Percentiles rank a stretch among this genome's conserved stretches.
phyloP scores from a whole-genome alignment of 1,284 basidiomycete species.

The Athelia sp. region DNA sequence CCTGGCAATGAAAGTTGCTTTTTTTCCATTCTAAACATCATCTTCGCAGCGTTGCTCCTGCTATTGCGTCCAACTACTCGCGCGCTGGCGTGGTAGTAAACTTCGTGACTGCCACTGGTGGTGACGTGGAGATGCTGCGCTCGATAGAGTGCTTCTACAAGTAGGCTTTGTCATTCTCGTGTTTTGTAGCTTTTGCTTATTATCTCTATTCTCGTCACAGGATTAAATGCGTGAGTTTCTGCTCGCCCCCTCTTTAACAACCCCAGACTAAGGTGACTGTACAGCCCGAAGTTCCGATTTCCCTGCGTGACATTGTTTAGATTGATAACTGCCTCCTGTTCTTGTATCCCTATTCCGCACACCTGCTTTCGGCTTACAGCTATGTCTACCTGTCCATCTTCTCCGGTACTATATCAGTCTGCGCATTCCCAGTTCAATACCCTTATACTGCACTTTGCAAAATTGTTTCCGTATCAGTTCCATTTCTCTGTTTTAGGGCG shows the following conservation, averaged over 20 bases:
- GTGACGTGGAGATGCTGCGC: slow-evolving; percentile 95
- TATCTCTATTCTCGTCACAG: slow-evolving; percentile 31
- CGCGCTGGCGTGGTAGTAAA: slow-evolving; percentile 89
- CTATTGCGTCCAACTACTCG: slow-evolving; percentile 73
- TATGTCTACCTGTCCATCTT: slow-evolving; percentile 27
- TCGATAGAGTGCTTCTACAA: slow-evolving; percentile 98
- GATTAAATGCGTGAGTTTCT: slow-evolving; percentile 79
- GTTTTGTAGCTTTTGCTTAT: slow-evolving; percentile 6
- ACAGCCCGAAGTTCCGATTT: slow-evolving; percentile 83
- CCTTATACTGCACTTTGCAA: slow-evolving; percentile 53
- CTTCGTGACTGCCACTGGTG: slow-evolving; percentile 94
- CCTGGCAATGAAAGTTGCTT: background rate
- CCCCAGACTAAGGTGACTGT: slow-evolving; percentile 11
- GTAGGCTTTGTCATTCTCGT: slow-evolving; percentile 27
- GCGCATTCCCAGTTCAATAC: slow-evolving; percentile 41
- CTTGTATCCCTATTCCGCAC: slow-evolving; percentile 74
- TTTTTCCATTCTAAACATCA: slow-evolving; percentile 2
- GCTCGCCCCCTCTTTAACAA: background rate
- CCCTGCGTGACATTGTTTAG: slow-evolving; percentile 82
- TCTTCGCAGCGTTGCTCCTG: slow-evolving; percentile 64
- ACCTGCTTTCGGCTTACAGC: slow-evolving; percentile 26
- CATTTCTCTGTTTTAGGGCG: slow-evolving; percentile 30
- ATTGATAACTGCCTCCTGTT: slow-evolving; percentile 39
- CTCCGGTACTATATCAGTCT: slow-evolving; percentile 13
- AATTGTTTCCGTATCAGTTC: slow-evolving; percentile 67